Evolutionary conservation across 345 rosid genomes (phyloP), one percentile per base, ranked within the genome.

Genomic region (Acer campestre): DNA sequence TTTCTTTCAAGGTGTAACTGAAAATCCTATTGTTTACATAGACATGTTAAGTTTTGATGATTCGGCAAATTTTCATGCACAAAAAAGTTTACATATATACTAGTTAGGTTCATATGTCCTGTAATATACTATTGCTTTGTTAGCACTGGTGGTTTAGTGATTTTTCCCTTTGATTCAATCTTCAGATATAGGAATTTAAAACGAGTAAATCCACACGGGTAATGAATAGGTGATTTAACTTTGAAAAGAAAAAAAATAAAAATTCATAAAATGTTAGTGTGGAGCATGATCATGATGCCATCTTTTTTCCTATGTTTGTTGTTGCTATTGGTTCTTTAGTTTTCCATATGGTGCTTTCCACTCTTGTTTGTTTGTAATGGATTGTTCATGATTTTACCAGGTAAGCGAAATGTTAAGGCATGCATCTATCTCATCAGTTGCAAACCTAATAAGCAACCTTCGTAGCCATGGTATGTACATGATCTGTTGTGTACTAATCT

Each of bases 361-460:
- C 20, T 59, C 51, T 14, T 7, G 23, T 70, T 44, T 35, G 27
- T 64, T 68, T 80, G 17, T 84, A 70, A 71, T 40, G 62, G 38
- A n/a, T 49, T 78, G 10, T 78, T 62, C 20, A 4, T 20, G 49
- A 78, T 70, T 74, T 69, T 80, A 35, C 75, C 86, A 92, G 99
- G 93, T 87, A 66, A 88, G 85, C 79, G 91, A 89, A 84, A 85
- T 96, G 89, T 78, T 88, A 40, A 90, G 95, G 85, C 89, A 82
- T 82, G 82, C 91, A 49, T 86, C 98, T 13, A 75, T 84, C 78
- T 73, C 93, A 51, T 81, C 87, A 78, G 87, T 89, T 84, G 91
- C 95, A 65, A 84, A 83, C 68, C 82, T 91, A 53, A 56, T 94
- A 68, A 88, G 90, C 80, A 89, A 90, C 82, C 90, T 92, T 69